A percentile compares a stretch with the other conserved stretches of the same genome.
These are phyloP conservation scores for Phyllosticta ampelicida DNA, from an alignment of 2,329 filamentous ascomycete genomes.

Conservation along the genomic window DNA sequence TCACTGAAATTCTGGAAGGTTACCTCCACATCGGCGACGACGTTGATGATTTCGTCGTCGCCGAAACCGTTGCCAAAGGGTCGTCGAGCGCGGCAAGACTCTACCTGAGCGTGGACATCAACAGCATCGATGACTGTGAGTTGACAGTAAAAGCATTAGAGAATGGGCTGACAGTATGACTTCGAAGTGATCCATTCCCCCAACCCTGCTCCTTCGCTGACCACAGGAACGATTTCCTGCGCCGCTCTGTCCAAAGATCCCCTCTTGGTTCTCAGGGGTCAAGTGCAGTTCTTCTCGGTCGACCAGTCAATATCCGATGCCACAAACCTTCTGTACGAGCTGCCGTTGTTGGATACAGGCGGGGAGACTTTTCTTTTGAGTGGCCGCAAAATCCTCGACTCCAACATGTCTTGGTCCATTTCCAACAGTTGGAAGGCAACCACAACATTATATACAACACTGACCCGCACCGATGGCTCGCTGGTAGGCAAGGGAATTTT, in stretches of 20 bases:
- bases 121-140: background rate
- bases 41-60: slow-evolving; percentile 41
- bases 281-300: slow-evolving; percentile 46
- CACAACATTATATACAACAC: slow-evolving; percentile 51
- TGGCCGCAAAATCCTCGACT: slow-evolving; percentile 52
- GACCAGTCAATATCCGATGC: slow-evolving; percentile 47
- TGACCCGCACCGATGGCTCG: slow-evolving; percentile 34
- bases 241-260: slow-evolving; percentile 31
- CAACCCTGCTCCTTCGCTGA: slow-evolving; percentile 39
- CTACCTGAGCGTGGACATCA: slow-evolving; percentile 15
- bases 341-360: slow-evolving; percentile 47
- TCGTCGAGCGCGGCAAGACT: slow-evolving; percentile 12
- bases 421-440: slow-evolving; percentile 49
- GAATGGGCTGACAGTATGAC: background rate
- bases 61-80: slow-evolving; percentile 12
- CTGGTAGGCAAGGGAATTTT: slow-evolving; percentile 51
- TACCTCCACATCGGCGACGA: slow-evolving; percentile 41
- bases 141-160: background rate
- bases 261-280: slow-evolving; percentile 49
- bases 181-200: slow-evolving; percentile 32
- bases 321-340: slow-evolving; percentile 50
- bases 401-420: slow-evolving; percentile 46
- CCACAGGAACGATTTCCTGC: slow-evolving; percentile 51
- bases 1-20: slow-evolving; percentile 55
- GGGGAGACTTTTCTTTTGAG: slow-evolving; percentile 47